Percentiles rank a stretch among this genome's conserved stretches.
phyloP scores from a whole-genome alignment of 345 rosid genomes.

The Populus nigra region DNA sequence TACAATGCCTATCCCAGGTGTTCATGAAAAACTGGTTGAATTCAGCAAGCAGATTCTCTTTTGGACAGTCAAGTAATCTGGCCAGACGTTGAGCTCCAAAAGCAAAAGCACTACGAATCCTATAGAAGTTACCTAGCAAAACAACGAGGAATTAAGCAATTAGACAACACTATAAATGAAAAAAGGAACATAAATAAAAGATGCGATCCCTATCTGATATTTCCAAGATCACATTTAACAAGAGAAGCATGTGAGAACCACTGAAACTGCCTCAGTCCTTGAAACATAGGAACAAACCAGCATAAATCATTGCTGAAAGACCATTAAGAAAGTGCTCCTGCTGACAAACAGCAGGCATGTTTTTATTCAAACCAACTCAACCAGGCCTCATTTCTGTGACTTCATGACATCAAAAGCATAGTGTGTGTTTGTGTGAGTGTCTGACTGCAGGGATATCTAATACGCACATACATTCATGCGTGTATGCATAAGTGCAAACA shows the following conservation, averaged over 20 bases:
- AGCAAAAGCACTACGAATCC: constrained; percentile 11
- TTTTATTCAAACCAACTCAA: not conserved
- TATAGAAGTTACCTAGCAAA: constrained; percentile 13
- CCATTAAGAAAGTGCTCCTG: not conserved
- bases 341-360: not conserved
- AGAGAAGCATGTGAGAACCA: not conserved
- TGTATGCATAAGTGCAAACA: not conserved
- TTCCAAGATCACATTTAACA: not conserved
- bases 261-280: not conserved
- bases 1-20: constrained; percentile 26
- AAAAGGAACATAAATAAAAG: not conserved
- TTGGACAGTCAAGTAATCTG: constrained; percentile 25
- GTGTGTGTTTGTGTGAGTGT: not conserved
- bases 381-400: not conserved
- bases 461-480: not conserved
- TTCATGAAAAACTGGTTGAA: constrained; percentile 28
- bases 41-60: constrained; percentile 21
- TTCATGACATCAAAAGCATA: not conserved
- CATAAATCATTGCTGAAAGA: not conserved
- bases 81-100: constrained; percentile 14
- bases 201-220: not conserved
- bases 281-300: not conserved
- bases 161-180: not conserved
- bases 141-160: not conserved
- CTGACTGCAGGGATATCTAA: not conserved